A percentile compares a stretch with the other conserved stretches of the same genome.
phyloP scores from a whole-genome alignment of 1,284 basidiomycete species.

The Trichosporon inkin region DNA sequence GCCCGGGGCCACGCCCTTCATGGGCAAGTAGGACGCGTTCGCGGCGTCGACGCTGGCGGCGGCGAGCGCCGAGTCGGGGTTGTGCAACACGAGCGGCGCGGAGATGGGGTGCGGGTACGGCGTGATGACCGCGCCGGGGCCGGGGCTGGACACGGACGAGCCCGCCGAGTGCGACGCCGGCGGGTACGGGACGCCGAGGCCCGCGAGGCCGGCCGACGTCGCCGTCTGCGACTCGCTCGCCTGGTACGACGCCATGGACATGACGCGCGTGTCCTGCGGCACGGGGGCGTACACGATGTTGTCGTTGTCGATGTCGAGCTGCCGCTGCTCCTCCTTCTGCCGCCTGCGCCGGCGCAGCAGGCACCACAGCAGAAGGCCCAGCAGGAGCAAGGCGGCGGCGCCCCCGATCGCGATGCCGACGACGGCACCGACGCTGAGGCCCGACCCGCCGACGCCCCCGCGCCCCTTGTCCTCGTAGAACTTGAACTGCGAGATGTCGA shows the following conservation, averaged over 20 bases:
- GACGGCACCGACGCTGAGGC: neutral
- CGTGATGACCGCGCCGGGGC: no score
- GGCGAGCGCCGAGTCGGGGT: neutral
- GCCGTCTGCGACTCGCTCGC: neutral
- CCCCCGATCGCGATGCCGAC: neutral
- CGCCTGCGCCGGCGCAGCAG: neutral
- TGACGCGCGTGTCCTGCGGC: neutral
- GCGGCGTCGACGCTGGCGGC: neutral
- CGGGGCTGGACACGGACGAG: no score
- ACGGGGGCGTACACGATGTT: neutral
- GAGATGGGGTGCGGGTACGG: no score
- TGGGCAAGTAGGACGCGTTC: neutral
- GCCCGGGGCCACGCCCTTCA: no score
- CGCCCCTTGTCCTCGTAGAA: neutral
- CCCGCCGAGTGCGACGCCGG: no score
- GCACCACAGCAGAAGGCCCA: neutral
- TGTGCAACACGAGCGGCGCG: neutral
- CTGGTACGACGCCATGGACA: neutral
- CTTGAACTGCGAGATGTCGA: neutral
- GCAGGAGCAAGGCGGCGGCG: neutral
- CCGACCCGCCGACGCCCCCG: neutral
- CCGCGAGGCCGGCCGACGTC: neutral
- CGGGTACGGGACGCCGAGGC: neutral
- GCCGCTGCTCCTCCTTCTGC: neutral
- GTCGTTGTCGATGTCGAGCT: neutral